These are phyloP conservation scores for Malassezia furfur DNA, from an alignment of 1,284 basidiomycete species.

Conservation along the genomic window DNA sequence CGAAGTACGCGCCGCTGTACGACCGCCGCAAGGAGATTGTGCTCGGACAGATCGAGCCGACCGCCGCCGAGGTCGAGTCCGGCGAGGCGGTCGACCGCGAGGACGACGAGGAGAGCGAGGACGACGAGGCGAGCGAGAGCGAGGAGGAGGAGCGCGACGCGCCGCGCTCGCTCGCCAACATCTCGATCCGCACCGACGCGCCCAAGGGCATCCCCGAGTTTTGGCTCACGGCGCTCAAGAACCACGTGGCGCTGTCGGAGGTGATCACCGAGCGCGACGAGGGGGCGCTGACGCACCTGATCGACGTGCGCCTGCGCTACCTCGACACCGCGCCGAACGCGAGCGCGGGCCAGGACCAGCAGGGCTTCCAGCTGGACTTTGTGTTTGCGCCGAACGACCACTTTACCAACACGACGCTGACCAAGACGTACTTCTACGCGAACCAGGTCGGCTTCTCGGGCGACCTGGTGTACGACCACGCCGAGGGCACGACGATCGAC, in stretches of 20 bases:
- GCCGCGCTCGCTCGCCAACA: constrained; percentile 49
- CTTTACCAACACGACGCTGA: constrained; percentile 73
- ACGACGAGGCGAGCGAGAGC: constrained; percentile 42
- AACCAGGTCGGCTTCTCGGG: constrained; percentile 80
- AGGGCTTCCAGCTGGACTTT: constrained; percentile 85
- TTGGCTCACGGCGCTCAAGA: constrained; percentile 92
- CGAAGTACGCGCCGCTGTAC: constrained; percentile 74
- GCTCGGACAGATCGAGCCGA: constrained; percentile 65
- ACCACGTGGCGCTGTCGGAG: constrained; percentile 75
- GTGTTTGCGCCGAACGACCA: constrained; percentile 70
- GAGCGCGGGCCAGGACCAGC: constrained; percentile 55
- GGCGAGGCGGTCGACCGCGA: constrained; percentile 60
- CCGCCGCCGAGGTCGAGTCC: constrained; percentile 69
- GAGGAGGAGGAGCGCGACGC: constrained; percentile 35
- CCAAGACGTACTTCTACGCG: constrained; percentile 93
- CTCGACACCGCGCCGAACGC: constrained; percentile 44
- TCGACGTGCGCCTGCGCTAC: constrained; percentile 63
- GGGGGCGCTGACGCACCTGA: constrained; percentile 59
- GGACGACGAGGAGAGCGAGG: constrained; percentile 53
- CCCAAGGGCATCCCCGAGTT: constrained; percentile 77
- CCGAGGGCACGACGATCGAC: constrained; percentile 77
- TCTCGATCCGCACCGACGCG: constrained; percentile 48
- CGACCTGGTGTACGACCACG: constrained; percentile 89
- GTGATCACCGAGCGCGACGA: constrained; percentile 89
- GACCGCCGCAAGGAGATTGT: constrained; percentile 77